Base-by-base conservation (phyloP, 148 eudicot genomes). In the Dianthus caryophyllus region DNA sequence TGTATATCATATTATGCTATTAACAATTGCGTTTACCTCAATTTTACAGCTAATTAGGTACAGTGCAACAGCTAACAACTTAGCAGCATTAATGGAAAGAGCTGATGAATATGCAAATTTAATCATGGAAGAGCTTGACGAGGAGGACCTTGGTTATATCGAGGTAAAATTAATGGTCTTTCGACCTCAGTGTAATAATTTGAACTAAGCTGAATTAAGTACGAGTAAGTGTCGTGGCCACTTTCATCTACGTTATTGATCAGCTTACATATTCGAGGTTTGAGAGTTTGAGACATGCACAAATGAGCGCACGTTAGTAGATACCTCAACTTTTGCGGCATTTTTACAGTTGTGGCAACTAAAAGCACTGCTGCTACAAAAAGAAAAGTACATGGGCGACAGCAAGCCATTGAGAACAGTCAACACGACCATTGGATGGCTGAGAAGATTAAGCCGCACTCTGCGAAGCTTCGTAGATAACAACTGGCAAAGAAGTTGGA, bases 51-150 rank as follows among this genome's bases (percentile, higher is more conserved):
- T 94, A 30, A 82, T 94, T 49, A 78, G 86, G 85, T 79, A 90
- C 26, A 94, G 99, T 79, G 99, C 99, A 44, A 86, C 99, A 0
- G 96, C 97, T 39, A 94, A 94, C 64, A 90, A 82, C 49, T 70
- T 94, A 60, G 79, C 81, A 58, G 71, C 83, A 47, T 72, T 94
- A 71, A 90, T 87, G 73, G 96, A 87, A 38, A 85, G 77, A 55
- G 93, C 99, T 0, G 82, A 81, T 61, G 99, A 94, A 75, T 94
- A 90, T 56, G 97, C 97, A 20, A 80, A 84, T 38, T 60, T 94
- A 65, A 94, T 94, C 72, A 94, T 94, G 99, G 99, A 94, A 75
- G 99, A 94, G 69, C 71, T 94, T 41, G 99, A 94, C 83, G 93
- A 87, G 39, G 97, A 94, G 57, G 71, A 72, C 67, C 85, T 86